Evolutionary conservation across 2,329 filamentous ascomycete species (phyloP), one percentile per base, ranked within the genome.

Genomic region (Fusarium sp.): DNA sequence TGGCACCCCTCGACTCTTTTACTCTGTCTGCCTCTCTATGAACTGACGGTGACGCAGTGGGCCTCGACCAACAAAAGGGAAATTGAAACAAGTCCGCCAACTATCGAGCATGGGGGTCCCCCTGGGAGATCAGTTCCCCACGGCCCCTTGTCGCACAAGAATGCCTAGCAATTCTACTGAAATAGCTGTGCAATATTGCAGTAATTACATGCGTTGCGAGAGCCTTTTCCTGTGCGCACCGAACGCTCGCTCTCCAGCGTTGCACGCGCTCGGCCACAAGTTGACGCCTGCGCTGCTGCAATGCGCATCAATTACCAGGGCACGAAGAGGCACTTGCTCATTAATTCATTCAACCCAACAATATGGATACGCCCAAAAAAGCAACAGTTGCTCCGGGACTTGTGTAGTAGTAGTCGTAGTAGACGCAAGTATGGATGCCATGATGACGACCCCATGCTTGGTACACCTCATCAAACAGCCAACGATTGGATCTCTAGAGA

Each of bases 51-150:
- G 73, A 75, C 72, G 71, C 70, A 69, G 71, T 61, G 71, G 71
- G 69, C 61, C 71, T 74, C 58, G 69, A 70, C 60, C 64, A 72
- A 72, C 58, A 68, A 62, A 56, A 68, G 65, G 72, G 76, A 75
- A 74, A 77, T 72, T 78, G 76, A 78, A 77, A 78, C 76, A 78
- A 68, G 52, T 35, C 52, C 9, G 30, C 52, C 45, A 63, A 70
- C 58, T 65, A 40, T 50, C 25, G 25, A 30, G 25, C 45, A 73
- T 64, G 66, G 59, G 59, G 68, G 62, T 38, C 40, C 68, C 72
- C 66, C 70, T 67, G 72, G 72, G 62, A 60, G 43, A 66, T 63
- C 50, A 45, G 50, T 40, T 57, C 65, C 67, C 50, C 12, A 52
- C 40, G 54, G 35, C 59, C 70, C 69, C 74, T 73, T 75, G 74